Conservation (phyloP, 2,329 filamentous ascomycete genomes). For the Pezicula carpinea region DNA sequence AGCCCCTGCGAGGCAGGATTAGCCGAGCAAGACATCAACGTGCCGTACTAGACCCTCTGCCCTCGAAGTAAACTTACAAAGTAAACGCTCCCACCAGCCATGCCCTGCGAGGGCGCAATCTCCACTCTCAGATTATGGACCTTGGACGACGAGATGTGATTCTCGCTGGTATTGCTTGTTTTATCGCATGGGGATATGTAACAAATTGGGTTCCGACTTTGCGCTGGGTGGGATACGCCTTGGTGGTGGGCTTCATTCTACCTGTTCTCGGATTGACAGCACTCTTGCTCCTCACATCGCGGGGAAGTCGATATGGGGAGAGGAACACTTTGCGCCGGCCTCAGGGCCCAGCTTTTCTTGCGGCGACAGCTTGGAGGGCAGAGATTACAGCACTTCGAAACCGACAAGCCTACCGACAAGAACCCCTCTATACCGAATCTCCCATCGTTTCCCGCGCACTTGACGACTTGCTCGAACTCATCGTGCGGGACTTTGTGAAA, state of each 20-base stretch:
- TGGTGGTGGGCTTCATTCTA: constrained; percentile 63
- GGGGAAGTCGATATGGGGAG: constrained; percentile 39
- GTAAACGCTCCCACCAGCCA: constrained; percentile 17
- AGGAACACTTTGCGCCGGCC: constrained; percentile 36
- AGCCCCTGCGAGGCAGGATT: constrained; percentile 9
- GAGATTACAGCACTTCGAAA: constrained; percentile 64
- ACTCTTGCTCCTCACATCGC: constrained; percentile 58
- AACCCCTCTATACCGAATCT: constrained; percentile 70
- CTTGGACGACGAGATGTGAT: constrained; percentile 69
- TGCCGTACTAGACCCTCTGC: neutral
- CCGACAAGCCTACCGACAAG: constrained; percentile 61
- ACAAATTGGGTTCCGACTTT: constrained; percentile 78
- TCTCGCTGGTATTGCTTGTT: constrained; percentile 62
- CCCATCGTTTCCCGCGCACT: constrained; percentile 74
- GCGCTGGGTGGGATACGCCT: constrained; percentile 81
- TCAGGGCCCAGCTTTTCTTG: constrained; percentile 54
- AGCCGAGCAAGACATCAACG: constrained; percentile 9
- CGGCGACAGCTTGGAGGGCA: constrained; percentile 58
- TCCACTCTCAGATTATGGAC: constrained; percentile 48
- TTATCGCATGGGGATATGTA: constrained; percentile 84
- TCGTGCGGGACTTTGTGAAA: constrained; percentile 78
- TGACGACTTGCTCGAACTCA: constrained; percentile 71
- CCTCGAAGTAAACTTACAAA: constrained; percentile 4
- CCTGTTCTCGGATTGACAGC: constrained; percentile 49
- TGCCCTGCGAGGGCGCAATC: constrained; percentile 24